phyloP scores from a whole-genome alignment of 345 rosid genomes.

The Aquilaria malaccensis region DNA sequence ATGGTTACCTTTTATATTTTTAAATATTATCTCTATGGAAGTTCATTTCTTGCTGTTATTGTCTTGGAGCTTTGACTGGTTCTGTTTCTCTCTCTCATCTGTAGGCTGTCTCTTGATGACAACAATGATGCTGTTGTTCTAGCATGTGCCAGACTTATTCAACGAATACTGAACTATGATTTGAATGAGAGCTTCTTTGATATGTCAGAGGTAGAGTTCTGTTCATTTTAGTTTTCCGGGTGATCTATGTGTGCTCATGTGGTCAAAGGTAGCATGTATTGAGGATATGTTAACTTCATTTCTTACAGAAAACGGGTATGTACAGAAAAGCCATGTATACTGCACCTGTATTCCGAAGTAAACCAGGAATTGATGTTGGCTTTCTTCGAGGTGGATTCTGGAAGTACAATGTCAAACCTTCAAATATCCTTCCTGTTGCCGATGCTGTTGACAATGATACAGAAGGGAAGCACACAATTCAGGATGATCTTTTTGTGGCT shows the following conservation, averaged over 20 bases:
- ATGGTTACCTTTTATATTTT: too few species aligned
- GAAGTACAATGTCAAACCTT: conserved; percentile 92
- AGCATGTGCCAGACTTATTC: conserved; percentile 66
- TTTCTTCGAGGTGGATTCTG: conserved; percentile 82
- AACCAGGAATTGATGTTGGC: conserved; percentile 65
- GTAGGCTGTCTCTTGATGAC: conserved; percentile 88
- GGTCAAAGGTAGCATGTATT: background rate
- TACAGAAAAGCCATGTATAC: conserved; percentile 41
- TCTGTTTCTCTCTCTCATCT: conserved; percentile 19
- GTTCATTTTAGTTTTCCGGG: conserved; percentile 2
- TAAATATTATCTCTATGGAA: too few species aligned
- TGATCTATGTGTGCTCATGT: background rate
- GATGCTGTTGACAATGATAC: conserved; percentile 42
- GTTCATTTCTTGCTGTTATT: too few species aligned
- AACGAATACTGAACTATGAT: conserved; percentile 60
- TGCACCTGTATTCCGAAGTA: conserved; percentile 80
- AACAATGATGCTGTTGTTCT: conserved; percentile 72
- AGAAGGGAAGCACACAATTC: conserved; percentile 63
- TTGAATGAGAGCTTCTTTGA: conserved; percentile 54
- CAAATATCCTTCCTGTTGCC: conserved; percentile 51
- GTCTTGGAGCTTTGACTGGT: background rate
- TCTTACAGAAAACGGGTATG: conserved; percentile 46
- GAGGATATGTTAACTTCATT: conserved; percentile 9
- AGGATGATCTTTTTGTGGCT: conserved; percentile 75
- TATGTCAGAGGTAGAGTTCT: conserved; percentile 55